Percentiles rank a stretch among this genome's conserved stretches.
Evolutionary conservation across 164 flowering plant genomes (phyloP).

Genomic region (Aristolochia contorta): DNA sequence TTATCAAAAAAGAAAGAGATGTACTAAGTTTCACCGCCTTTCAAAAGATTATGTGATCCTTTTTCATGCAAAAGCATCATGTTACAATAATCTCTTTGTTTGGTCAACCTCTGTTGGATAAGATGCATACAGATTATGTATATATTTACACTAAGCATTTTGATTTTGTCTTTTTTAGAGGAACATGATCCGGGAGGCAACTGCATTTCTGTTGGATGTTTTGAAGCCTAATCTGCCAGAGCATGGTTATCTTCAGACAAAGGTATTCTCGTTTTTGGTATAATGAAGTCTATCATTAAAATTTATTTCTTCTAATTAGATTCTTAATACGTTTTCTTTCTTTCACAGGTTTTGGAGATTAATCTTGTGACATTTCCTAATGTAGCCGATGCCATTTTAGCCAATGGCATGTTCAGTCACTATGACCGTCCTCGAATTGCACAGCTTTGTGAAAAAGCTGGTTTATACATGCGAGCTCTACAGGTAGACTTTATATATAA

Average conservation of each 20-base stretch:
- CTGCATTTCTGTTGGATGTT: constrained; percentile 74
- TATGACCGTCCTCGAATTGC: constrained; percentile 98
- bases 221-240: constrained; percentile 77
- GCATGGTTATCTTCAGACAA: constrained; percentile 66
- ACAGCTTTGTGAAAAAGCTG: constrained; percentile 99
- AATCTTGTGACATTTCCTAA: constrained; percentile 96
- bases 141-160: not conserved
- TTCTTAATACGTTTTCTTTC: constrained; percentile 1
- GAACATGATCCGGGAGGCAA: constrained; percentile 81
- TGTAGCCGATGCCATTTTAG: constrained; percentile 98
- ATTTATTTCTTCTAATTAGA: not conserved
- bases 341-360: constrained; percentile 84
- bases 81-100: too few relatives aligned
- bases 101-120: too few relatives aligned
- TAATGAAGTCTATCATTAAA: not conserved
- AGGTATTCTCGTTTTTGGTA: constrained; percentile 25
- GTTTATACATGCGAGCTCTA: constrained; percentile 80
- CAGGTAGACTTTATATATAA: constrained; percentile 35
- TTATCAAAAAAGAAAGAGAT: not conserved
- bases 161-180: constrained; percentile 31
- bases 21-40: not conserved
- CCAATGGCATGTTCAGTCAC: constrained; percentile 99
- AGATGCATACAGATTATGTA: too few relatives aligned
- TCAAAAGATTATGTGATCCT: not conserved
- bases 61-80: not conserved